Evolutionary conservation across 768 basidiomycete species (phyloP), one percentile per base, ranked within the genome.

Genomic region (Pisolithus orientalis): DNA sequence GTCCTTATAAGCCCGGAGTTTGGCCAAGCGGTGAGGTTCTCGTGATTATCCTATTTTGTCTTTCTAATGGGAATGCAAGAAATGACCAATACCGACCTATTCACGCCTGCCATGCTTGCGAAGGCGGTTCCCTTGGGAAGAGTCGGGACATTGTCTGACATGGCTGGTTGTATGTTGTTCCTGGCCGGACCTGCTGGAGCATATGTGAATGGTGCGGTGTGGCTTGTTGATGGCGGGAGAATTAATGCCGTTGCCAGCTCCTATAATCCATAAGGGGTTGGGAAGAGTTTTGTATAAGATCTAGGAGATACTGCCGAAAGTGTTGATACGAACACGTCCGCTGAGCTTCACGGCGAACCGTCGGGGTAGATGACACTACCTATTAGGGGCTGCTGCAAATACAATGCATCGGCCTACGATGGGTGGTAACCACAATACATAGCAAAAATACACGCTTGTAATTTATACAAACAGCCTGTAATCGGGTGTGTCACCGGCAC

Each of bases 141-240:
- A 24, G 69, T 72, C 2, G 87, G 87, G 4, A 78, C 78, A 25
- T 57, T 63, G n/a, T 68, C 87, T 71, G 86, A 88, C 61, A 87
- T 90, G 73, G 83, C 82, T 2, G 88, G 85, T 1, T 74, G 85
- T 5, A 83, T 85, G 24, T 69, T 91, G 29, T 89, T 84, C 66
- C 75, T 91, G 21, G 84, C 86, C 8, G 87, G 85, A 57, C 77
- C 78, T 37, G 85, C 88, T 3, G 87, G 87, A 2, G 80, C 83
- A 3, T 91, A 91, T 63, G 79, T 87, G n/a, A 86, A 87, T 57
- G 87, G 88, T 2, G 80, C 84, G 1, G 81, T 88, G 4, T 84
- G 83, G 75, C 66, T 89, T 16, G 79, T 86, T 8, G 88, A 91
- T 63, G 88, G 88, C 16, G 87, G 87, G 6, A 77, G 85, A 42